phyloP scores from a whole-genome alignment of 805 yeast genomes.

The Priceomyces fermenticarens region DNA sequence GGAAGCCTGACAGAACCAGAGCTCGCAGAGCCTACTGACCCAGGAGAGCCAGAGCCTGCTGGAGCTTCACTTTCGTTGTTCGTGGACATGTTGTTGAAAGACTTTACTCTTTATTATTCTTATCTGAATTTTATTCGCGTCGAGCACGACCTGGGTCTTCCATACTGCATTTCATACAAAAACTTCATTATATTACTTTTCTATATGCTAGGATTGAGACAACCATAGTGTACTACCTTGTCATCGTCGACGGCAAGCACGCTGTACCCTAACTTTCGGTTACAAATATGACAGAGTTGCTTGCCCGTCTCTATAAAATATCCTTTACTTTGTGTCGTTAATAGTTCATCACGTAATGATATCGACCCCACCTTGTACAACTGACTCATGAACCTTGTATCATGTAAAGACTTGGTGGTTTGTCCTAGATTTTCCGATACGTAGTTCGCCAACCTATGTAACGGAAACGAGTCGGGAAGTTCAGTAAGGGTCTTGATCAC shows the following conservation, averaged over 20 bases:
- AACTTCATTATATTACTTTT: background rate
- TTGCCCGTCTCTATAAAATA: constrained; percentile 36
- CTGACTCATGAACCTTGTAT: constrained; percentile 42
- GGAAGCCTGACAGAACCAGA: constrained; percentile 12
- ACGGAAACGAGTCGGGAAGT: constrained; percentile 50
- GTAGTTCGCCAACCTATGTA: constrained; percentile 42
- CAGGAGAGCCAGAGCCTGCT: constrained; percentile 4
- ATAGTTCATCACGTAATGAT: constrained; percentile 43
- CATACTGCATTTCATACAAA: too few species aligned
- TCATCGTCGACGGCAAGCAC: constrained; percentile 48
- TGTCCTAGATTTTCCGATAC: constrained; percentile 44
- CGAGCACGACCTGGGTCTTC: too few species aligned
- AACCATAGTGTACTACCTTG: constrained; percentile 56
- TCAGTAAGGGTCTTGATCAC: constrained; percentile 41
- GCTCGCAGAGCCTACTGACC: constrained; percentile 8
- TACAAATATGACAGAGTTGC: constrained; percentile 58
- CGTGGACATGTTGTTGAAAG: constrained; percentile 4
- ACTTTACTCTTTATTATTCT: too few species aligned
- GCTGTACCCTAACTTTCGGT: constrained; percentile 51
- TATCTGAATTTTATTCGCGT: too few species aligned
- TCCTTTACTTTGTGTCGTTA: constrained; percentile 33
- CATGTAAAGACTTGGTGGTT: constrained; percentile 37
- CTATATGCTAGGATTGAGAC: constrained; percentile 21
- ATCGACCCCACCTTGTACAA: constrained; percentile 54
- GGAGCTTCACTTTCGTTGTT: constrained; percentile 3